Base-by-base conservation (phyloP, 2,329 filamentous ascomycete genomes). In the Penicillium freii region DNA sequence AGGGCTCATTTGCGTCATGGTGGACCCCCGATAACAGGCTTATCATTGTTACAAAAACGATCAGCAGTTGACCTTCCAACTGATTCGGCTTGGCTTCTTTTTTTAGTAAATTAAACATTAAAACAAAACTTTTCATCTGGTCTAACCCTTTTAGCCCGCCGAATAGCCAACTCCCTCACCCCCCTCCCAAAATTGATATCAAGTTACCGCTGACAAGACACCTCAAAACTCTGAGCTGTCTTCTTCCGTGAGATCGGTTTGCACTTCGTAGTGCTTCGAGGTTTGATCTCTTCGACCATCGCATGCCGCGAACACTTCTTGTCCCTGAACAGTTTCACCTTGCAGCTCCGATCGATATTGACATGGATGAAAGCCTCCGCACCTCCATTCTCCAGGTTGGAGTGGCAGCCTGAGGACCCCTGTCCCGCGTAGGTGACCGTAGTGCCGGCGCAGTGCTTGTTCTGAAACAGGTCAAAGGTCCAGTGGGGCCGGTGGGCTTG, bases 381-480 rank as follows among this genome's bases (percentile, higher is more conserved):
- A 4, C 56, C 54, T 7, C 44, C 38, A 2, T 21, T 39, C 10
- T 54, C 50, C 13, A 61, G 10, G 11, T 59, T 53, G 3, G 11
- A 53, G n/a, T 23, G 51, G 21, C 61, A 63, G 5, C 17, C 49
- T 4, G 31, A 54, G 1, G 62, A 46, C 7, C 58, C 62, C 3
- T 31, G 15, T 0, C 62, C 62, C 13, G 33, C 33, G 19, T 54
- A 52, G 6, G 13, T 57, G 29, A 27, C 29, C 5, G 33, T 36
- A 4, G 29, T 17, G 10, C 58, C 56, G 2, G 10, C 40, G 29
- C 61, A 64, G 2, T 53, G 31, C 5, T 51, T 47, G 36, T 54
- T 48, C 8, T 57, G 42, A 42, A 55, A 64, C 1, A 64, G 46
- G 5, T 49, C 43, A 38, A 64, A 56, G 31, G 44, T 43, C 60